Evolutionary conservation across 2,329 filamentous ascomycete genomes (phyloP).

Genomic region (Herpomyces periplanetae): DNA sequence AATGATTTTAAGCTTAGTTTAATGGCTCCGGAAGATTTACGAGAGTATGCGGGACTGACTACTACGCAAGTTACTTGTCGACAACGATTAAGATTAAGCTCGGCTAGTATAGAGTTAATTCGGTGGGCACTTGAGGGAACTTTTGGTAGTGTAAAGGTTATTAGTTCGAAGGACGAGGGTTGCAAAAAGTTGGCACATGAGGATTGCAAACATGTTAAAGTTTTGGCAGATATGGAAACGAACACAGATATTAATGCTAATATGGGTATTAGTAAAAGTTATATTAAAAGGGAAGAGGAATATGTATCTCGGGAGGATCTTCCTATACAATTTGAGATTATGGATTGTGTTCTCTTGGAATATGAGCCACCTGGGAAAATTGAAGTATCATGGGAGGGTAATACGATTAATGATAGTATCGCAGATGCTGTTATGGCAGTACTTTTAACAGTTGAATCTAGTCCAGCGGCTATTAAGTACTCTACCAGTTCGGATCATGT

Average conservation of each 20-base stretch:
- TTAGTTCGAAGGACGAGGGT: slow-evolving; percentile 9
- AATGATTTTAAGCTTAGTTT: slow-evolving; percentile 90
- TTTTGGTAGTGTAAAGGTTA: slow-evolving; percentile 44
- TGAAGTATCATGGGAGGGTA: slow-evolving; percentile 85
- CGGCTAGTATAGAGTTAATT: slow-evolving; percentile 61
- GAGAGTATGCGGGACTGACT: slow-evolving; percentile 82
- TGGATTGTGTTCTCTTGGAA: slow-evolving; percentile 59
- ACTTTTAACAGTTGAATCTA: slow-evolving; percentile 62
- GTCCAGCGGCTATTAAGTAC: slow-evolving; percentile 49
- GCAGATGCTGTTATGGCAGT: slow-evolving; percentile 90
- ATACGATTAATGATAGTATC: slow-evolving; percentile 84
- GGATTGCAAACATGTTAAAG: slow-evolving; percentile 7
- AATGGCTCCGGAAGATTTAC: slow-evolving; percentile 81
- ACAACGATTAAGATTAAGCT: slow-evolving; percentile 50
- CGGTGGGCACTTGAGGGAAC: slow-evolving; percentile 78
- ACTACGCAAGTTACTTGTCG: slow-evolving; percentile 79
- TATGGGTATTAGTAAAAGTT: slow-evolving; percentile 6
- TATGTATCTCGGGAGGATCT: slow-evolving; percentile 22
- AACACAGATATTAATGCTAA: slow-evolving; percentile 9
- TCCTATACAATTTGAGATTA: slow-evolving; percentile 20
- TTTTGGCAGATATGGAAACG: slow-evolving; percentile 6
- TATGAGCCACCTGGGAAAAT: slow-evolving; percentile 38
- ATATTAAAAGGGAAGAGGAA: slow-evolving; percentile 9
- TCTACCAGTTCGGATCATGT: slow-evolving; percentile 6
- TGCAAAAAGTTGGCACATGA: slow-evolving; percentile 5